Base-by-base conservation (phyloP, 345 rosid species). In the Diplotaxis tenuifolia region DNA sequence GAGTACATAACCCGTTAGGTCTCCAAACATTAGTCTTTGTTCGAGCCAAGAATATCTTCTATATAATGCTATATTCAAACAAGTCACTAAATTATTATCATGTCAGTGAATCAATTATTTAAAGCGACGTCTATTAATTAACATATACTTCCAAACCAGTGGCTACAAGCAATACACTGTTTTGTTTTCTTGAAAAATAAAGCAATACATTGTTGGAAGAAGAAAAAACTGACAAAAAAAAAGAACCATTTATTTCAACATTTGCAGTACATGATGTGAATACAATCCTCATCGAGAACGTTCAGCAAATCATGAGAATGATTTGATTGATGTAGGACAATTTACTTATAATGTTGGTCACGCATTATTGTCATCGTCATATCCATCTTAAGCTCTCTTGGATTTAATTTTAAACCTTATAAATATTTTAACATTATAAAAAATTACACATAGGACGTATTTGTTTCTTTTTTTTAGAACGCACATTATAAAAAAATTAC, bases 21-120 rank as follows among this genome's bases (percentile, higher is more conserved):
- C 36, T 68, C 47, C 50, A 68, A 63, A 45, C 71, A 45, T 9
- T 63, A 53, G 64, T 62, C 74, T 36, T 53, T 69, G 57, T 52
- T 61, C 15, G 58, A 68, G 58, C 70, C 65, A 69, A 45, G 8
- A 54, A 62, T 54, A 62, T 21, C 27, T 62, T 40, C 15, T 9
- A 23, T 18, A 67, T 23, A 60, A 25, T 74, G 42, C 31, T 49
- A 59, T 67, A 60, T 36, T 67, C 54, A 32, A 67, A 59, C 60
- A 66, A 31, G 40, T 50, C 62, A 21, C 9, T 74, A 60, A 25
- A 61, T 3, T 68, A 69, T 54, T 62, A 68, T 38, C 38, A 61
- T 68, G 19, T 12, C 45, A 62, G 58, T 10, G 40, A 62, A 75
- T 42, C 75, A 69, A 69, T 75, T 38, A 29, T 15, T 21, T 16